A percentile compares a stretch with the other conserved stretches of the same genome.
Conservation (phyloP, 2,329 filamentous ascomycete species). For the Colletotrichum orchidophilum region DNA sequence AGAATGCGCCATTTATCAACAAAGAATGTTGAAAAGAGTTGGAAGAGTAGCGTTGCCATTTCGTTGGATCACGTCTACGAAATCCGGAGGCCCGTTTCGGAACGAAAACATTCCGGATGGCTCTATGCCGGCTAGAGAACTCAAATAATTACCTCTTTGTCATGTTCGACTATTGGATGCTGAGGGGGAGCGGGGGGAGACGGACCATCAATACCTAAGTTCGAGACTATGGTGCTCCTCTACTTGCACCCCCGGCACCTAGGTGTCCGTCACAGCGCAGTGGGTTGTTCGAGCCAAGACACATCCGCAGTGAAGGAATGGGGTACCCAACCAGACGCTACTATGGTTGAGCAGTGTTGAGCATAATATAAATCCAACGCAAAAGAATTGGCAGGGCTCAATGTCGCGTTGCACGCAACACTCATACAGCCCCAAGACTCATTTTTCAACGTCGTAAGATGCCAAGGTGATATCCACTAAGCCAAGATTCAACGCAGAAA, state of each 20-base stretch:
- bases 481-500: neutral
- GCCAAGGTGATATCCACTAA: slow-evolving; percentile 8
- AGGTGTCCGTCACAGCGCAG: too few relatives aligned
- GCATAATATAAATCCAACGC: neutral
- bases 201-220: neutral
- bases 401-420: neutral
- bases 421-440: neutral
- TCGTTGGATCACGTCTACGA: neutral
- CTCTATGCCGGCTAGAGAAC: neutral
- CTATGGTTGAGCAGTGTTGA: neutral
- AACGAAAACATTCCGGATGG: neutral
- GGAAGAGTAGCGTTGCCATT: neutral
- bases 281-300: too few relatives aligned
- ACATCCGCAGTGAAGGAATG: neutral
- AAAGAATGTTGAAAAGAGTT: neutral
- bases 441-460: slow-evolving; percentile 24
- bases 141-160: neutral
- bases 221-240: neutral
- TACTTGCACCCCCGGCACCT: too few relatives aligned
- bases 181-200: neutral
- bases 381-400: neutral
- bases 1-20: too few relatives aligned
- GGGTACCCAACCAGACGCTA: too few relatives aligned
- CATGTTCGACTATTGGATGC: neutral
- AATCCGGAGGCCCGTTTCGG: neutral